Evolutionary conservation across 768 basidiomycete genomes (phyloP).

Genomic region (Boletus speciosus): DNA sequence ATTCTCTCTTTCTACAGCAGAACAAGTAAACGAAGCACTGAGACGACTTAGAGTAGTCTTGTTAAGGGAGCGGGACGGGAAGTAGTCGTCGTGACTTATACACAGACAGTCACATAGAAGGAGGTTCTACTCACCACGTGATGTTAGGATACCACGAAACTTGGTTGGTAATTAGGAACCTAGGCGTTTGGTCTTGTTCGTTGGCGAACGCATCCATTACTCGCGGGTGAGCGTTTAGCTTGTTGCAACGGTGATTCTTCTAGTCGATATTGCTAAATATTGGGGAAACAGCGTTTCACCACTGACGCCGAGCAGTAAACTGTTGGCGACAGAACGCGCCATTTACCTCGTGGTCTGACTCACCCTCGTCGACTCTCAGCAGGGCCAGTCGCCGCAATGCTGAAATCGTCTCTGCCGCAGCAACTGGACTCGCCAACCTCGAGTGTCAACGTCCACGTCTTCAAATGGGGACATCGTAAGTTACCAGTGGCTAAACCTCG

Average conservation of each 20-base stretch:
- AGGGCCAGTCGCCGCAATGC: not conserved
- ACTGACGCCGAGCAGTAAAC: not conserved
- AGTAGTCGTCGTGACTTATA: constrained; percentile 3
- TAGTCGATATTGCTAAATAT: not conserved
- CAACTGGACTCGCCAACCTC: not conserved
- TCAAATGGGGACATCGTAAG: not conserved
- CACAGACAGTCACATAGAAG: not conserved
- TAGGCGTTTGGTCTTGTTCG: not conserved
- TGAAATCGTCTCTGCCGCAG: not conserved
- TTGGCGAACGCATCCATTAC: not conserved
- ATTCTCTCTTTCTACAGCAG: constrained; percentile 66
- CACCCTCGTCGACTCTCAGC: not conserved
- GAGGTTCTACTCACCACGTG: not conserved
- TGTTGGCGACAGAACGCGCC: not conserved
- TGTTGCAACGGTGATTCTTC: not conserved
- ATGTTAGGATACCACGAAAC: constrained; percentile 7
- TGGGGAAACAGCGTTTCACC: not conserved
- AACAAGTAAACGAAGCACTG: constrained; percentile 73
- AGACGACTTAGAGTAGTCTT: constrained; percentile 50
- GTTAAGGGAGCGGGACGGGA: constrained; percentile 21
- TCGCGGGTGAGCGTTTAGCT: not conserved
- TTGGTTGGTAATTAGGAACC: not conserved
- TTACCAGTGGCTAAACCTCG: not conserved
- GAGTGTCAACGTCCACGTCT: not conserved
- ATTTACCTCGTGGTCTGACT: not conserved